phyloP scores from a whole-genome alignment of 2,329 filamentous ascomycete species.

The Alternaria longipes region DNA sequence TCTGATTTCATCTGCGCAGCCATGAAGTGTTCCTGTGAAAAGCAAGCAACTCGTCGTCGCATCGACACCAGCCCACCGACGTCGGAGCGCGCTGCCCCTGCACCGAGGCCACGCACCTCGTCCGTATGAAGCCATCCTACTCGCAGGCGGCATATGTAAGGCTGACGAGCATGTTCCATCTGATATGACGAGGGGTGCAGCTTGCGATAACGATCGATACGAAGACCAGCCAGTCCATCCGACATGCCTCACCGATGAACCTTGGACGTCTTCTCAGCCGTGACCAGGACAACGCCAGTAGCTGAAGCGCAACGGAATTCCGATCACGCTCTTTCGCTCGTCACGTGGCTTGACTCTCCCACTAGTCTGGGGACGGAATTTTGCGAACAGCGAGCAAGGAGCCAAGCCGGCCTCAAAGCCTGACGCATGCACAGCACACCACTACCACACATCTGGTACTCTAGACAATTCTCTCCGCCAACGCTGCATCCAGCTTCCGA shows the following conservation, averaged over 20 bases:
- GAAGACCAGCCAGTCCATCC: not conserved
- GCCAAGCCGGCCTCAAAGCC: not conserved
- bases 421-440: not conserved
- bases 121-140: conserved; percentile 22
- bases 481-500: conserved; percentile 1
- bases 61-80: conserved; percentile 18
- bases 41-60: conserved; percentile 1
- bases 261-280: not conserved
- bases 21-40: not conserved
- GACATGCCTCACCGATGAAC: not conserved
- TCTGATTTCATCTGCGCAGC: not conserved
- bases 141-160: conserved; percentile 18
- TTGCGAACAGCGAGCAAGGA: not conserved
- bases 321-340: not conserved
- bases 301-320: not conserved
- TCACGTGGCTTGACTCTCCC: conserved; percentile 5
- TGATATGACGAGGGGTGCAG: conserved; percentile 12
- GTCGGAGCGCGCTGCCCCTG: conserved; percentile 32
- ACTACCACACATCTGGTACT: not conserved
- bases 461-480: not conserved
- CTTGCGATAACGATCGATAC: conserved; percentile 6
- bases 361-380: not conserved
- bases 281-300: not conserved
- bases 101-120: conserved; percentile 29
- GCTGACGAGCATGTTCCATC: conserved; percentile 26